These are phyloP conservation scores for Populus nigra DNA, from an alignment of 345 rosid genomes.

Conservation along the genomic window DNA sequence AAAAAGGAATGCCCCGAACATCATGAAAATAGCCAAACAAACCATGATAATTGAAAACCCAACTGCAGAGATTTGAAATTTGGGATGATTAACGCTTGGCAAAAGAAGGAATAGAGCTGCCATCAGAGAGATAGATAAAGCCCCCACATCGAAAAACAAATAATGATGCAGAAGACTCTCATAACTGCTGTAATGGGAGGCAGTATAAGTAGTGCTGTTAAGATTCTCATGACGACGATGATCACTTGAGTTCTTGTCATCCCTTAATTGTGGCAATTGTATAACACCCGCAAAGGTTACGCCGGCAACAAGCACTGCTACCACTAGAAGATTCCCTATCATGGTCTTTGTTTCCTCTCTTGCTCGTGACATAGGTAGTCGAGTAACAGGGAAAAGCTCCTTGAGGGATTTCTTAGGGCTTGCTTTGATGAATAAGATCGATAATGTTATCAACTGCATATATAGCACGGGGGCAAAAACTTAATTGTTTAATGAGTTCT, in stretches of 20 bases:
- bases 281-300: too few relatives aligned
- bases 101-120: neutral
- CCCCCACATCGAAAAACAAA: neutral
- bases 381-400: too few relatives aligned
- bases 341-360: neutral
- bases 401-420: too few relatives aligned
- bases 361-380: too few relatives aligned
- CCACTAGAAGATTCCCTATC: slow-evolving; percentile 17
- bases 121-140: neutral
- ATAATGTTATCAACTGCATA: too few relatives aligned
- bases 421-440: too few relatives aligned
- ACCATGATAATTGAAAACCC: neutral
- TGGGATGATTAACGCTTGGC: neutral
- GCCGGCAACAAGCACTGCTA: slow-evolving; percentile 19
- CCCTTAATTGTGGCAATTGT: neutral
- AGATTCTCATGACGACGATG: too few relatives aligned
- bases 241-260: neutral
- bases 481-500: too few relatives aligned
- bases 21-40: neutral
- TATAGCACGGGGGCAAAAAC: too few relatives aligned
- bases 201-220: too few relatives aligned
- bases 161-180: too few relatives aligned
- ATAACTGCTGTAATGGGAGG: too few relatives aligned
- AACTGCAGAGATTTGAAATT: neutral
- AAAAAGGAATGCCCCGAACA: neutral